Percentiles rank a stretch among this genome's conserved stretches.
Conservation (phyloP, 306 rosid species). For the Rosa lucieae region DNA sequence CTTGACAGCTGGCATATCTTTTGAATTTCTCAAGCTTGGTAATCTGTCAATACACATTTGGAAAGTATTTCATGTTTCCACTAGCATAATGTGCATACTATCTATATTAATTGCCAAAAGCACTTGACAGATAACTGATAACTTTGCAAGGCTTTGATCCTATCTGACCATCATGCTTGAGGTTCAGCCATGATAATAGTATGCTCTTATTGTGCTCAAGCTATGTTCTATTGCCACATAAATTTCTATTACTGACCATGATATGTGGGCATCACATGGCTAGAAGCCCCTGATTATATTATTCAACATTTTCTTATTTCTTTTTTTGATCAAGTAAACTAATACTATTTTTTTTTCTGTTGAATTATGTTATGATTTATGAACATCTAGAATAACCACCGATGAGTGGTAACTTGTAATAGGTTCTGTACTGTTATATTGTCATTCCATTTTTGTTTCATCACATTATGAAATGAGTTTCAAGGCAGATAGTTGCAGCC, state of each 20-base stretch:
- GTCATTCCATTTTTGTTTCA: too few relatives aligned
- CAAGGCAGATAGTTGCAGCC: not conserved
- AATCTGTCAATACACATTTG: not conserved
- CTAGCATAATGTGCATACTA: not conserved
- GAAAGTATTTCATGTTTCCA: not conserved
- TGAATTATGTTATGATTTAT: too few relatives aligned
- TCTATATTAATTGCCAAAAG: not conserved
- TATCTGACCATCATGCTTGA: not conserved
- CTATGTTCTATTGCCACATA: not conserved
- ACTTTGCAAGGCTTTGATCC: not conserved
- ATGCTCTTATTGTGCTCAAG: not conserved
- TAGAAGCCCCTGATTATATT: not conserved
- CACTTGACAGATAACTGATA: not conserved
- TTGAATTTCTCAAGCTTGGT: not conserved
- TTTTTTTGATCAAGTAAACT: too few relatives aligned
- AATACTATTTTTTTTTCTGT: too few relatives aligned
- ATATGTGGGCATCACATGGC: constrained; percentile 1
- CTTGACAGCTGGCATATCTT: too few relatives aligned
- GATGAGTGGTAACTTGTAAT: too few relatives aligned
- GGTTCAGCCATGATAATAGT: not conserved
- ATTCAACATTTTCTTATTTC: not conserved
- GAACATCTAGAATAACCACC: too few relatives aligned
- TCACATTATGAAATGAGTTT: too few relatives aligned
- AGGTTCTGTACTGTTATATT: too few relatives aligned
- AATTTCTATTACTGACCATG: not conserved